Base-by-base conservation (phyloP, 192 early-diverging fungal genomes). In the Backusella psychrophila region DNA sequence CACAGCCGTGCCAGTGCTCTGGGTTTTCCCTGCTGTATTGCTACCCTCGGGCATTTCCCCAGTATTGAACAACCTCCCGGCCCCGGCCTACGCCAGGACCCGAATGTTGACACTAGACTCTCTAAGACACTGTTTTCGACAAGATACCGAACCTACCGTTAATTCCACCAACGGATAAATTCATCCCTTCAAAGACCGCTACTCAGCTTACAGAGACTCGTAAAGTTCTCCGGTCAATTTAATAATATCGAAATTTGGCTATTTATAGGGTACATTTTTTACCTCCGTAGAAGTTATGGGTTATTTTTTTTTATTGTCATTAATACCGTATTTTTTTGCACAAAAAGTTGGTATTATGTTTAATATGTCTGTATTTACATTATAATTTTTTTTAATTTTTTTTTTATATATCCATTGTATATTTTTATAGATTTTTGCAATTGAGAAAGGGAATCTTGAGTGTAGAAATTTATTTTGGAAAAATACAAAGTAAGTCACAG, bases 11-110 rank as follows among this genome's bases (percentile, higher is more conserved):
- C 69, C 68, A 72, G 67, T 83, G 78, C 82, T 83, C 65, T 80
- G 52, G 69, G 82, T 83, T 83, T 83, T 83, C 82, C 82, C 82
- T 83, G 82, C 79, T 83, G 79, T 83, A 80, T 83, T 83, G 59
- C 82, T 80, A 83, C 79, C 76, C 82, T 83, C 75, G 82, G 82
- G 82, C 82, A 42, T 34, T 66, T 34, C 82, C 74, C 52, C 70
- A 73, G 71, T 81, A 81, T 80, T 83, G 73, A 81, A 72, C 74
- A 83, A 80, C 82, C 80, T 75, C 82, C 80, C 33, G 41, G 39
- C 36, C 73, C 66, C 19, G 77, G 75, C 75, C 59, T 83, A 72
- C 79, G 75, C 70, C 49, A 19, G 80, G 26, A 42, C 59, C 66
- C 69, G 82, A 80, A 83, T 83, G 71, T 78, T 80, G 76, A 83